Percentiles rank a stretch among this genome's conserved stretches.
Conservation (phyloP, 1,139 yeast genomes). For the Geotrichum bryndzae region DNA sequence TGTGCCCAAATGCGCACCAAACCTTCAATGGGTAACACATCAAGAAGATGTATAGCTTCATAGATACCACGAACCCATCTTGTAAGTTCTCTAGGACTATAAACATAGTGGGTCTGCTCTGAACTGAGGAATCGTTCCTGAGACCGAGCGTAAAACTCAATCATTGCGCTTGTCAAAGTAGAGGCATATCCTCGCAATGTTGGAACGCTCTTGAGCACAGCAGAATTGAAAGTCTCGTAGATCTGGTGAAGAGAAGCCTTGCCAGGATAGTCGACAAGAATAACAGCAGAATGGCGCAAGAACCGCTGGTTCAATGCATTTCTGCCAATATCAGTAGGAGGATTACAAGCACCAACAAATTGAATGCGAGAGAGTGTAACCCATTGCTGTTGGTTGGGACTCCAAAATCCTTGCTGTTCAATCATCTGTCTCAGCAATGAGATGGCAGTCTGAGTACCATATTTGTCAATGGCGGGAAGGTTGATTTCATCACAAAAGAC, state of each 20-base stretch:
- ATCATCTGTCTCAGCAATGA: conserved; percentile 69
- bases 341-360: conserved; percentile 93
- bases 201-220: conserved; percentile 61
- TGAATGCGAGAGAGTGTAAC: conserved; percentile 59
- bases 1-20: conserved; percentile 71
- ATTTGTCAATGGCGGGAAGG: conserved; percentile 67
- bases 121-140: conserved; percentile 38
- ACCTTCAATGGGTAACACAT: conserved; percentile 38
- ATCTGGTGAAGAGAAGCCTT: conserved; percentile 58
- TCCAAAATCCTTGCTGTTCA: conserved; percentile 77
- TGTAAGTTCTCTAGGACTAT: conserved; percentile 88
- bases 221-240: conserved; percentile 52
- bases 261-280: conserved; percentile 81
- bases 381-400: conserved; percentile 56
- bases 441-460: conserved; percentile 72
- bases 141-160: conserved; percentile 52
- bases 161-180: conserved; percentile 59
- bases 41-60: conserved; percentile 45
- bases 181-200: conserved; percentile 50
- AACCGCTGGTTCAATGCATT: conserved; percentile 55
- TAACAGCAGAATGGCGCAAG: conserved; percentile 57
- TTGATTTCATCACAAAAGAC: conserved; percentile 91
- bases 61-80: conserved; percentile 80
- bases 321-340: conserved; percentile 79
- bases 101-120: conserved; percentile 53